Conservation (phyloP, 2,329 filamentous ascomycete species). For the Acrocalymma vagum region DNA sequence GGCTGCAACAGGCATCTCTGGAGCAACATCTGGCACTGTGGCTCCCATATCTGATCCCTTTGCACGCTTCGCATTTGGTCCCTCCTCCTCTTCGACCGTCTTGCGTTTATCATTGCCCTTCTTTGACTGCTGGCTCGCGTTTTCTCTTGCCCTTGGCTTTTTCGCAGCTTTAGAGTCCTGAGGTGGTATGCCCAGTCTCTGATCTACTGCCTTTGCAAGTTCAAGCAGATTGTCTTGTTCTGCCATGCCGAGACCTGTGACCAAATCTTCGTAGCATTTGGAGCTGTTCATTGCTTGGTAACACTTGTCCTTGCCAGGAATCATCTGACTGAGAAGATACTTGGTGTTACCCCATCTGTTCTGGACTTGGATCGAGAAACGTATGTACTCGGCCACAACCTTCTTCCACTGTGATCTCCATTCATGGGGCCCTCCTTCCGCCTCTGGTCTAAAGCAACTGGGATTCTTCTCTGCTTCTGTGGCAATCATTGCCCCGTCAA, state of each 20-base stretch:
- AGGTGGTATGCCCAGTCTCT: conserved; percentile 66
- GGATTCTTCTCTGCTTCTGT: conserved; percentile 91
- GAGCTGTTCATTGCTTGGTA: conserved; percentile 69
- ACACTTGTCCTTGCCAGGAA: conserved; percentile 77
- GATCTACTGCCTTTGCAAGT: conserved; percentile 72
- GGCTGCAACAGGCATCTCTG: conserved; percentile 23
- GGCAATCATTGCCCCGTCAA: conserved; percentile 97
- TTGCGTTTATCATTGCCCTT: conserved; percentile 31
- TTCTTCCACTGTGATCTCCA: conserved; percentile 74
- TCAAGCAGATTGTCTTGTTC: conserved; percentile 71
- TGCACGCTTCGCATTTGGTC: conserved; percentile 34
- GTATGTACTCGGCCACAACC: conserved; percentile 79
- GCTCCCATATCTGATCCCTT: conserved; percentile 30
- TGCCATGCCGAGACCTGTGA: conserved; percentile 70
- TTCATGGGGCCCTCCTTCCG: conserved; percentile 68
- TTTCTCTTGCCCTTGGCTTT: conserved; percentile 51
- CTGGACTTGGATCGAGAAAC: conserved; percentile 75
- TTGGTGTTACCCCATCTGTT: conserved; percentile 95
- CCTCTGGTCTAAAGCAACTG: conserved; percentile 78
- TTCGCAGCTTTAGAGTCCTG: conserved; percentile 57
- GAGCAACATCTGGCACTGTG: conserved; percentile 10
- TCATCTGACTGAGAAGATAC: conserved; percentile 83
- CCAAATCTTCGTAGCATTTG: conserved; percentile 76
- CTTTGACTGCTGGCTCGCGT: conserved; percentile 12
- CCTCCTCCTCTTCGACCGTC: conserved; percentile 17